Evolutionary conservation across 176 grass and related monocot species (phyloP).

Genomic region (Rhynchospora breviuscula): DNA sequence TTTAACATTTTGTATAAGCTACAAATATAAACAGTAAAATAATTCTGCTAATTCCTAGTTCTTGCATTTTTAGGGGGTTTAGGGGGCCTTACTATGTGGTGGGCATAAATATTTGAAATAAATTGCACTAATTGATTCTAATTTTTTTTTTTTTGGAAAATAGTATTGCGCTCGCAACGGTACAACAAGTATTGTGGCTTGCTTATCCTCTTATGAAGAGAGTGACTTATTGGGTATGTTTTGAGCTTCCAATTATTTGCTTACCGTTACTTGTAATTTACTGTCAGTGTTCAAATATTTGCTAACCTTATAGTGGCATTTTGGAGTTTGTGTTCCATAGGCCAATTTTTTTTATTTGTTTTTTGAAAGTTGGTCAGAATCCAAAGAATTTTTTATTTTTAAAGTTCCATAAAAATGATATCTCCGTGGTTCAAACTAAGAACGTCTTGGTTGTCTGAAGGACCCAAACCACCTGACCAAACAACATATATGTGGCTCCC

Average conservation of each 20-base stretch:
- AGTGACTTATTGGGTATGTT: constrained; percentile 42
- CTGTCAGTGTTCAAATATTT: not conserved
- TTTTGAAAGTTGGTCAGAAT: no score
- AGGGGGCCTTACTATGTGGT: no score
- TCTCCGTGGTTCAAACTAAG: no score
- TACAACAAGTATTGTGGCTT: not conserved
- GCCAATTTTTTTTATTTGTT: no score
- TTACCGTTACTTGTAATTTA: not conserved
- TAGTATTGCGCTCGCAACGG: not conserved
- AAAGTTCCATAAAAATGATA: no score
- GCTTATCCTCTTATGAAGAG: constrained; percentile 55
- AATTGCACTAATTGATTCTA: not conserved
- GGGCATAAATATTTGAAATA: not conserved
- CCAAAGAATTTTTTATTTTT: no score
- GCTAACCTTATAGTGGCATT: not conserved
- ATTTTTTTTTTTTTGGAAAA: not conserved
- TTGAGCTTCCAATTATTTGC: not conserved
- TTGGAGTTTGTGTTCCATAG: not conserved
- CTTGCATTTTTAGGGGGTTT: no score
- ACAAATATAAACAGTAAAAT: no score
- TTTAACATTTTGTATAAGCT: not conserved
- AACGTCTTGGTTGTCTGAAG: no score
- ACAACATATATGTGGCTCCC: no score
- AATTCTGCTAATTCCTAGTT: no score
- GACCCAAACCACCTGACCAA: no score